Evolutionary conservation across 306 rosid species (phyloP), one percentile per base, ranked within the genome.

Genomic region (Abrus precatorius): DNA sequence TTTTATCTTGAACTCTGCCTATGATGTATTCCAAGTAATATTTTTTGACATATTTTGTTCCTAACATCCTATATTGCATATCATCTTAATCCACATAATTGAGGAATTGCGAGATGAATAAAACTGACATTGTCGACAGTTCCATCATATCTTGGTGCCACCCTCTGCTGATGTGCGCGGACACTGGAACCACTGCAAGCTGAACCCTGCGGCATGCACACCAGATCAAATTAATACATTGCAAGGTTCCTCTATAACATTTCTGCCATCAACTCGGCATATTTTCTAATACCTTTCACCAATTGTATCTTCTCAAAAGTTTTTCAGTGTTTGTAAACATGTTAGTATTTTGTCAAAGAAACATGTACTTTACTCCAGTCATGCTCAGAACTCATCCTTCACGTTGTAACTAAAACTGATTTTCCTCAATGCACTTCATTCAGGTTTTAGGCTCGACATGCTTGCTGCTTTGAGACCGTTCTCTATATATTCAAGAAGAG

Each of bases 151-250:
- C 67, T 74, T 95, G 86, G 98, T 86, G 82, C 99, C 98, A 3
- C 70, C 97, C 77, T 91, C 96, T 68, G 91, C 98, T 67, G 99
- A 95, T 85, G 57, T 74, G 7, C 88, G 8, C 3, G 97, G 96
- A 54, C 89, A 76, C 69, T 95, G 99, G 99, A 90, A 44, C 29
- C 90, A n/a, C 57, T 95, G 99, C 93, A 95, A 81, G 84, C 53
- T 76, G 72, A 41, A 95, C 74, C 93, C 92, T 11, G 81, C 90
- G 1, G 91, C 80, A 6, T 95, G 99, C 76, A 87, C 84, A 43
- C 68, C 87, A 61, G 63, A 64, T 48, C 91, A 93, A 87, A 82
- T 89, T 53, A 30, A 79, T 9, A 56, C 41, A 74, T 80, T 95
- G 91, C 99, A 95, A 89, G 99, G 98, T 93, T 79, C 47, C 38